Conservation (phyloP, 2,329 filamentous ascomycete species). For the Dothiorella sarmentorum region DNA sequence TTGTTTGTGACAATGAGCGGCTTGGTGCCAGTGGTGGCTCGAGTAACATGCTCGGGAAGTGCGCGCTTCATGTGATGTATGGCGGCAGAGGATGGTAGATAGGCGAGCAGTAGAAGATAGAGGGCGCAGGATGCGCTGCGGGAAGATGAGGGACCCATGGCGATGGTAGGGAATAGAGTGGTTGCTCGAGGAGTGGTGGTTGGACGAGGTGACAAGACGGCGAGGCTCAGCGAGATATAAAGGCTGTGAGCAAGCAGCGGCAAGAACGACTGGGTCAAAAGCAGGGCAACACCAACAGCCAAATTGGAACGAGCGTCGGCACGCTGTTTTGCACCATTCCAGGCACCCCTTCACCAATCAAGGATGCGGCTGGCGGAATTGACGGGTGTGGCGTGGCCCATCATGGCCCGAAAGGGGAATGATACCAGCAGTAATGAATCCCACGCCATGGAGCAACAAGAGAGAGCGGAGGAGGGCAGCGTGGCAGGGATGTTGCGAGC, state of each 20-base stretch:
- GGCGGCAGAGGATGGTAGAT: constrained; percentile 4
- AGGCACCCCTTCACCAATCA: background rate
- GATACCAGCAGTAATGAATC: background rate
- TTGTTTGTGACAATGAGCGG: constrained; percentile 69
- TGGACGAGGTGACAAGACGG: background rate
- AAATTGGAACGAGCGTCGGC: background rate
- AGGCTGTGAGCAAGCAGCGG: constrained; percentile 2
- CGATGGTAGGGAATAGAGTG: background rate
- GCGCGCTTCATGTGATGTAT: constrained; percentile 32
- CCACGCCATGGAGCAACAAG: background rate
- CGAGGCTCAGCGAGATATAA: constrained; percentile 1
- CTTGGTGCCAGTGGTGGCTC: constrained; percentile 19
- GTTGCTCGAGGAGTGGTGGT: background rate
- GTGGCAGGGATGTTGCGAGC: background rate
- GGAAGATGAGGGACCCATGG: constrained; percentile 1
- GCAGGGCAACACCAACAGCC: constrained; percentile 12
- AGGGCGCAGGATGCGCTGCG: background rate
- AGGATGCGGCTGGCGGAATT: background rate
- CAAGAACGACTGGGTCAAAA: constrained; percentile 4
- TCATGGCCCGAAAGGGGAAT: background rate
- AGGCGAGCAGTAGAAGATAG: background rate
- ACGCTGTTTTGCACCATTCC: background rate
- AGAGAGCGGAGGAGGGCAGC: background rate
- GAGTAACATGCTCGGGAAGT: constrained; percentile 16
- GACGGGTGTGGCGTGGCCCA: background rate